These are phyloP conservation scores for Bidens hawaiensis DNA, from an alignment of 140 eudicot species.

Conservation along the genomic window DNA sequence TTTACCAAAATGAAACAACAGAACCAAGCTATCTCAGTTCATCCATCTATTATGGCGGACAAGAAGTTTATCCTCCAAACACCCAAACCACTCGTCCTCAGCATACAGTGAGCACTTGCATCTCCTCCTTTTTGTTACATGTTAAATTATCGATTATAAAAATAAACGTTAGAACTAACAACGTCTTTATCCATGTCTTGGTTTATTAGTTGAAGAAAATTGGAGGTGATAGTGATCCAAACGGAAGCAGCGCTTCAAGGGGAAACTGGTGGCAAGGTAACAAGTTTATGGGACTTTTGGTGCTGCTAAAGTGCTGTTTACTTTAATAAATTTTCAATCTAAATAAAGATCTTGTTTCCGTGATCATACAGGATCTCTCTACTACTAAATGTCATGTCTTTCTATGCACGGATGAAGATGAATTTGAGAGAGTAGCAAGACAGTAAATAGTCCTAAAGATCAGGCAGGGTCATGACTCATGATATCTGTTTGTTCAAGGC, in stretches of 20 bases:
- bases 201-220: conserved; percentile 52
- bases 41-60: conserved; percentile 88
- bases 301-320: background rate
- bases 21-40: conserved; percentile 67
- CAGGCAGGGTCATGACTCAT: background rate
- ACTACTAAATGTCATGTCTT: conserved; percentile 39
- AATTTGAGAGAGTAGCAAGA: conserved; percentile 14
- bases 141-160: background rate
- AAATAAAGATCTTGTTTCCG: background rate
- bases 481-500: conserved; percentile 11
- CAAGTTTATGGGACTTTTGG: background rate
- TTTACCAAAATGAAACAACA: conserved; percentile 35
- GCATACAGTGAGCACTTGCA: conserved; percentile 35
- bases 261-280: conserved; percentile 99
- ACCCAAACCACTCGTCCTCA: conserved; percentile 30
- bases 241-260: conserved; percentile 56
- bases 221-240: conserved; percentile 46
- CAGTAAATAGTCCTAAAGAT: conserved; percentile 17
- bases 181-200: background rate
- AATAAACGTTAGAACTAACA: background rate
- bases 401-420: conserved; percentile 6
- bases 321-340: background rate
- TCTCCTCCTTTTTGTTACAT: background rate
- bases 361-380: conserved; percentile 66
- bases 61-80: conserved; percentile 65